Percentiles rank a stretch among this genome's conserved stretches.
Evolutionary conservation across 768 basidiomycete species (phyloP).

Genomic region (Trametes villosa): DNA sequence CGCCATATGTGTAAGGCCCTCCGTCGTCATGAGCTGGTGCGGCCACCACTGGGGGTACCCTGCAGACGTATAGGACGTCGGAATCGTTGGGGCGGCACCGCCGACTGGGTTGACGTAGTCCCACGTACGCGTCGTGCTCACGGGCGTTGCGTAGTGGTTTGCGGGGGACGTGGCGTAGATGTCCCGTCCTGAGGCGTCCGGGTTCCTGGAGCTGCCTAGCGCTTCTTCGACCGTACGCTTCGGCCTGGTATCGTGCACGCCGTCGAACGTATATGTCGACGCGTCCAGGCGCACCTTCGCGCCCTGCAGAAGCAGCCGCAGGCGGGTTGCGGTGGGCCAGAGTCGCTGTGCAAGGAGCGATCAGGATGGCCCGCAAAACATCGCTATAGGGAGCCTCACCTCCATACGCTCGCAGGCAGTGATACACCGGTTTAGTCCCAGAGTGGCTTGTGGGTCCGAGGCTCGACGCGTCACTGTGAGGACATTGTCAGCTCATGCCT

Average conservation of each 20-base stretch:
- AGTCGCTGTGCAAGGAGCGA: constrained; percentile 48
- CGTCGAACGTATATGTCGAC: constrained; percentile 6
- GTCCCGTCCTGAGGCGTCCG: constrained; percentile 20
- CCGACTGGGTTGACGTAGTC: constrained; percentile 16
- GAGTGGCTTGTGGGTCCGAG: constrained; percentile 66
- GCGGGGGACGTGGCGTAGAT: constrained; percentile 8
- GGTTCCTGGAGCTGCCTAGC: constrained; percentile 21
- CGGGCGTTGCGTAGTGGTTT: background rate
- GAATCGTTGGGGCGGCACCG: too few relatives aligned
- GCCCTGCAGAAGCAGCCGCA: constrained; percentile 69
- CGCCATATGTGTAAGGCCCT: constrained; percentile 14
- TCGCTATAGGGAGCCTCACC: constrained; percentile 41
- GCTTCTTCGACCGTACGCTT: constrained; percentile 33
- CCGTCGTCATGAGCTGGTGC: constrained; percentile 17
- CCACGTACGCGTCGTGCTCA: background rate
- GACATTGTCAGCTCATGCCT: constrained; percentile 19
- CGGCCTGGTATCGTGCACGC: constrained; percentile 7
- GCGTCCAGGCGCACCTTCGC: constrained; percentile 58
- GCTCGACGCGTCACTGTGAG: constrained; percentile 71
- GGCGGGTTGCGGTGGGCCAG: constrained; percentile 73
- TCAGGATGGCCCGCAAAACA: background rate
- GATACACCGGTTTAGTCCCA: constrained; percentile 69
- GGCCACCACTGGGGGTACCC: constrained; percentile 37
- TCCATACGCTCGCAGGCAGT: constrained; percentile 68
- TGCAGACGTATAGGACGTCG: too few relatives aligned